Evolutionary conservation across 1,139 yeast species (phyloP).

Genomic region (Pichia sp.): DNA sequence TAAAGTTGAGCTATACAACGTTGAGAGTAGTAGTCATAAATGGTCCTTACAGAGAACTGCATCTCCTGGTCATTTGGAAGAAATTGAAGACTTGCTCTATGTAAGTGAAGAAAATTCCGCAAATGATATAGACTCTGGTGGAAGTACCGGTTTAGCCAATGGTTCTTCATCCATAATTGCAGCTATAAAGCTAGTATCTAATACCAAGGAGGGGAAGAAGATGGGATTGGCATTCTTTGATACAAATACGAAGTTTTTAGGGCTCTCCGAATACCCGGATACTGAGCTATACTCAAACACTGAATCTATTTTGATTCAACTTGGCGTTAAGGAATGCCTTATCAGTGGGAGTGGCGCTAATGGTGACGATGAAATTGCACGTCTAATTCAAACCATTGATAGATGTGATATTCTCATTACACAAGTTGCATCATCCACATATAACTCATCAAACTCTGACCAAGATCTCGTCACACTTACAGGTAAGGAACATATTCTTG

Average conservation of each 20-base stretch:
- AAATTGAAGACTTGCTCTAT: slow-evolving; percentile 54
- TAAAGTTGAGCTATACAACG: slow-evolving; percentile 67
- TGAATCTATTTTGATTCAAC: slow-evolving; percentile 78
- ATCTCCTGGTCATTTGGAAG: slow-evolving; percentile 87
- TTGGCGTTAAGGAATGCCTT: slow-evolving; percentile 82
- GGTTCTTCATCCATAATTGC: slow-evolving; percentile 62
- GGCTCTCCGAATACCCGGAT: slow-evolving; percentile 75
- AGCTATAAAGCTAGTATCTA: slow-evolving; percentile 49
- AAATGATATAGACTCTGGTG: slow-evolving; percentile 27
- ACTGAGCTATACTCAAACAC: slow-evolving; percentile 81
- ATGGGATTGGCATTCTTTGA: slow-evolving; percentile 83
- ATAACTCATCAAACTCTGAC: slow-evolving; percentile 56
- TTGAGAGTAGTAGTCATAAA: slow-evolving; percentile 29
- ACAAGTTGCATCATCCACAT: slow-evolving; percentile 48
- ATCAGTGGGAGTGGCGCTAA: slow-evolving; percentile 34
- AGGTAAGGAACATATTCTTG: slow-evolving; percentile 48
- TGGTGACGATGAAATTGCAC: slow-evolving; percentile 35
- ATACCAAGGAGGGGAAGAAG: slow-evolving; percentile 38
- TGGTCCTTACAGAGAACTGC: slow-evolving; percentile 62
- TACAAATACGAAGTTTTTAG: slow-evolving; percentile 56
- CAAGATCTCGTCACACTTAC: slow-evolving; percentile 65
- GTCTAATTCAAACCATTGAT: slow-evolving; percentile 56
- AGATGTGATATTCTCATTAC: slow-evolving; percentile 72
- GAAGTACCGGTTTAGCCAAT: slow-evolving; percentile 36
- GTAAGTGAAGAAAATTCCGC: neutral